Evolutionary conservation across 345 rosid species (phyloP), one percentile per base, ranked within the genome.

Genomic region (Populus davidiana): DNA sequence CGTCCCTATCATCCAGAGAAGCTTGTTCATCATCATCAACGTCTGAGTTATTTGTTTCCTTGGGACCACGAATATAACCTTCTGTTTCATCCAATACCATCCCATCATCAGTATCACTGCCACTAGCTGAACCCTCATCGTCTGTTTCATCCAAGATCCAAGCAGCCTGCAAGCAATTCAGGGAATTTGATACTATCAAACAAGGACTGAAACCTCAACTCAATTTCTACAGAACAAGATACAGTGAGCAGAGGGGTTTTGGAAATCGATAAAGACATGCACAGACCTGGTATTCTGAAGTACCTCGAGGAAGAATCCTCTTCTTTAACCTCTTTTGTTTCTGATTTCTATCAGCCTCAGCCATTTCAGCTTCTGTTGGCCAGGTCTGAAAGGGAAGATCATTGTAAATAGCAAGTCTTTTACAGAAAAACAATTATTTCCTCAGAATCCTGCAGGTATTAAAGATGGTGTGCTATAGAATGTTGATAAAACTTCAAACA

Each of bases 311-410:
- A 76, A 94, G 85, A 64, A 64, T 78, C 82, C 89, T 91, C 86
- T 90, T 90, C 84, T 81, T 94, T 31, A 71, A 62, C 83, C 62
- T 88, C 79, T 80, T 89, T 29, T 87, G 87, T 78, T 88, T 88
- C 76, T 84, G 93, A 73, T 83, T 82, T 84, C 71, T 83, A 66
- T 88, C 93, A 66, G 96, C 98, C 83, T 93, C 96, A 21, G 88
- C 94, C 92, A 93, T 91, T 83, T 95, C 99, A 76, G 85, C 96
- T 82, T 93, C 93, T 20, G 98, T 93, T 78, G 99, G 99, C 98
- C 98, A 95, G 47, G 97, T 95, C 99, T 95, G 84, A 76, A 73
- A 75, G 78, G 65, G 72, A 84, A 71, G 43, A 76, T 67, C 16
- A 67, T 35, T 13, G n/a, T 68, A 50, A 69, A 31, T 47, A 56